These are phyloP conservation scores for Dictyophora rubrovolvata DNA, from an alignment of 768 basidiomycete species.

Conservation along the genomic window DNA sequence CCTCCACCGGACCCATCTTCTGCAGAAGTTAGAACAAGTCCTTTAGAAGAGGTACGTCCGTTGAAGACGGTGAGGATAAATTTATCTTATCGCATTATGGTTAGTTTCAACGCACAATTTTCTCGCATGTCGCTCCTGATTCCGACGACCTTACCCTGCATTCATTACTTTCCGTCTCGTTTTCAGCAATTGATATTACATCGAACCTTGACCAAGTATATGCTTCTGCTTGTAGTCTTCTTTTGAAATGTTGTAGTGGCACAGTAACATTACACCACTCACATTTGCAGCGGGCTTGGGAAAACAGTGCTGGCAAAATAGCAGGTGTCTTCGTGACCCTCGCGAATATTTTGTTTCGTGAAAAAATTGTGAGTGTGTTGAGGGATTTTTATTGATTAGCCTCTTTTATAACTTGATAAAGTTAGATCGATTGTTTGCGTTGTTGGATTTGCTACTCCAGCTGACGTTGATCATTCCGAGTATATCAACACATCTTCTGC, in stretches of 20 bases:
- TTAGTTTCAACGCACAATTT: constrained; percentile 51
- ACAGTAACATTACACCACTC: background rate
- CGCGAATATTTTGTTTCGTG: background rate
- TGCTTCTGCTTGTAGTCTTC: background rate
- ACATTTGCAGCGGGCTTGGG: background rate
- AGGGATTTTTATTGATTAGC: background rate
- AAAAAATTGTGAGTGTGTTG: background rate
- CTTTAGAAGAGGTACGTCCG: constrained; percentile 36
- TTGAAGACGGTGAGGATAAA: background rate
- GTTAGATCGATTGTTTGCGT: constrained; percentile 32
- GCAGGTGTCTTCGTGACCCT: background rate
- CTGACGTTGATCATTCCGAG: constrained; percentile 40
- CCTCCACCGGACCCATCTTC: background rate
- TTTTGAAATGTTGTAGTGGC: constrained; percentile 1
- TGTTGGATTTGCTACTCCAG: constrained; percentile 42
- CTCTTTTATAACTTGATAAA: constrained; percentile 23
- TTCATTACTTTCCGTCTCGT: constrained; percentile 3
- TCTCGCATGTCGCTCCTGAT: constrained; percentile 36
- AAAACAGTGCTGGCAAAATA: background rate
- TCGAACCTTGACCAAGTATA: background rate
- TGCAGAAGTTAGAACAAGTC: background rate
- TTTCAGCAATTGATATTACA: background rate
- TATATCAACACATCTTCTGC: constrained; percentile 28
- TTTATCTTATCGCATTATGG: constrained; percentile 1
- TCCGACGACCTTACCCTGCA: constrained; percentile 8